A percentile compares a stretch with the other conserved stretches of the same genome.
These are phyloP conservation scores for Calonectria leucothoes DNA, from an alignment of 2,329 filamentous ascomycete species.

Conservation along the genomic window DNA sequence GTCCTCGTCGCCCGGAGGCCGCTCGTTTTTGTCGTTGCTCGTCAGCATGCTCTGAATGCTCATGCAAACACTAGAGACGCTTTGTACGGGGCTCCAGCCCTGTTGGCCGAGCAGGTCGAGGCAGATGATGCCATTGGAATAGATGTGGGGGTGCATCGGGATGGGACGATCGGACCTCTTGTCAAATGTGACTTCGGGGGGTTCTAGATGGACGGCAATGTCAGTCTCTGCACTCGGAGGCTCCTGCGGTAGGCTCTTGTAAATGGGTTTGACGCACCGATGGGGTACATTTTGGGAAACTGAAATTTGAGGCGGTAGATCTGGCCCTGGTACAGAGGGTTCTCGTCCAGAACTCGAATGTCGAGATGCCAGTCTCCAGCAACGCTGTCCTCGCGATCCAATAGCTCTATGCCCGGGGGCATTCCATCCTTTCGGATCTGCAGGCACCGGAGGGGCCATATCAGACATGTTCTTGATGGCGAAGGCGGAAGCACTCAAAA, in stretches of 20 bases:
- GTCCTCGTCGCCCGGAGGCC: conserved; percentile 89
- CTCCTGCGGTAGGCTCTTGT: background rate
- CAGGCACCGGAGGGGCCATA: conserved; percentile 20
- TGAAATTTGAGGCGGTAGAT: conserved; percentile 88
- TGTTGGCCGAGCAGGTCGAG: conserved; percentile 89
- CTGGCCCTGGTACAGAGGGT: conserved; percentile 86
- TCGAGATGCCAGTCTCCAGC: conserved; percentile 86
- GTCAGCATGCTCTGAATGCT: conserved; percentile 98
- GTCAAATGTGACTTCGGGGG: conserved; percentile 93
- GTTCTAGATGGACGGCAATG: conserved; percentile 66
- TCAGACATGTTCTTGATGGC: conserved; percentile 29
- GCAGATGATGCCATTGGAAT: conserved; percentile 98
- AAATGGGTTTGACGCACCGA: conserved; percentile 68
- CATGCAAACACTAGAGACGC: conserved; percentile 96
- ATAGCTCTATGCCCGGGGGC: conserved; percentile 80
- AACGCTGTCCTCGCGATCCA: conserved; percentile 83
- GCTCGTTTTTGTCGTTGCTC: conserved; percentile 90
- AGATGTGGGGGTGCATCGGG: conserved; percentile 97
- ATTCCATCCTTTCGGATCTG: conserved; percentile 67
- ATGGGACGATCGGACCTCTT: conserved; percentile 74
- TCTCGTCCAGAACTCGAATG: conserved; percentile 88
- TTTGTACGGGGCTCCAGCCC: conserved; percentile 97
- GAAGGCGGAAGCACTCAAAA: background rate
- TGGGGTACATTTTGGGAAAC: conserved; percentile 88
- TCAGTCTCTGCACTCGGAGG: conserved; percentile 15